Evolutionary conservation across 441 rosid species (phyloP).

Genomic region (Breynia disticha): DNA sequence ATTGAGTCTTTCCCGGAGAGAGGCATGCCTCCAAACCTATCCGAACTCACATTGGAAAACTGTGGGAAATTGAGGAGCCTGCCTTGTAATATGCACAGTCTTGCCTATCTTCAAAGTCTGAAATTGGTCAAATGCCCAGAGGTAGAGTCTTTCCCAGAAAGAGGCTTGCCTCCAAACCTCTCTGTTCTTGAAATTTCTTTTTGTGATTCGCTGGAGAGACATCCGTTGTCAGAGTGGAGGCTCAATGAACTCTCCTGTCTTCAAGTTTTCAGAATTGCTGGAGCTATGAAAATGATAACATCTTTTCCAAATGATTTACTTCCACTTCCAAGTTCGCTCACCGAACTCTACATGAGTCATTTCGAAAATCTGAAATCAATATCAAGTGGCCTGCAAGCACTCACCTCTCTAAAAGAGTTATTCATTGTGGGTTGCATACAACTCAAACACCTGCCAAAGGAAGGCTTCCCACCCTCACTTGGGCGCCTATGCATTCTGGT

Average conservation of each 20-base stretch:
- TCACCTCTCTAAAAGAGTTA: neutral
- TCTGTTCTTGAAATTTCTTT: slow-evolving; percentile 10
- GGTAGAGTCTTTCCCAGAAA: slow-evolving; percentile 19
- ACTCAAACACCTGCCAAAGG: slow-evolving; percentile 1
- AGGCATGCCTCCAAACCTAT: slow-evolving; percentile 18
- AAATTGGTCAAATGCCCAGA: slow-evolving; percentile 17
- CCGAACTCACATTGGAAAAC: slow-evolving; percentile 11
- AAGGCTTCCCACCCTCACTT: slow-evolving; percentile 3
- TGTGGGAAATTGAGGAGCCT: no score
- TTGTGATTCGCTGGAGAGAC: neutral
- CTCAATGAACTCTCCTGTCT: slow-evolving; percentile 1
- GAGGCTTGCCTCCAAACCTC: slow-evolving; percentile 18
- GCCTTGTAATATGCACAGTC: slow-evolving; percentile 17
- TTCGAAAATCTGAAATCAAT: neutral
- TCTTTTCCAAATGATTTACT: neutral
- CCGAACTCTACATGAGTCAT: neutral
- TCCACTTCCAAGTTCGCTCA: slow-evolving; percentile 1
- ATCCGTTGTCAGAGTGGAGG: slow-evolving; percentile 2
- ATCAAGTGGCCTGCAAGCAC: neutral
- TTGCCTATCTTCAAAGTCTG: slow-evolving; percentile 21
- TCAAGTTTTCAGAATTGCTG: neutral
- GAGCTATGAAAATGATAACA: neutral
- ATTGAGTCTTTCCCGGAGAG: slow-evolving; percentile 19
- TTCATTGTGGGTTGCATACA: neutral
- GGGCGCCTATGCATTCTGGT: accelerated